These are phyloP conservation scores for Vitis amurensis DNA, from an alignment of 164 flowering plant species.

Conservation along the genomic window DNA sequence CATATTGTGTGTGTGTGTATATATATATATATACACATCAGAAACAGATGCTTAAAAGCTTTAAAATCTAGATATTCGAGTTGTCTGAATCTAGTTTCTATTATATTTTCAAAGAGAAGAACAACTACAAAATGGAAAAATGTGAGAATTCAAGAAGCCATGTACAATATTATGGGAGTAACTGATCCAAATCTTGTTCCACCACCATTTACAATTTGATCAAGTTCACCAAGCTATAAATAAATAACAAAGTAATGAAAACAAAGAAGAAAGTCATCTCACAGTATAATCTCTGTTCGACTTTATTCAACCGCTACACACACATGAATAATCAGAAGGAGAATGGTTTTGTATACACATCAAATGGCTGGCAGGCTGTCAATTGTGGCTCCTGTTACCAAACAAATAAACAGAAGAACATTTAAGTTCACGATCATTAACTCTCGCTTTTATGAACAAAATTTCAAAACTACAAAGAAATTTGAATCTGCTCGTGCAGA, in stretches of 20 bases:
- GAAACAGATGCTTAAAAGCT: too few relatives aligned
- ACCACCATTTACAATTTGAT: neutral
- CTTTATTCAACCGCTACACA: neutral
- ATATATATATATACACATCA: too few relatives aligned
- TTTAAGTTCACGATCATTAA: too few relatives aligned
- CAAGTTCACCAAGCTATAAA: neutral
- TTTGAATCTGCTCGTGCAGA: too few relatives aligned
- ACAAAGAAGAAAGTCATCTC: too few relatives aligned
- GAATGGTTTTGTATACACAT: slow-evolving; percentile 78
- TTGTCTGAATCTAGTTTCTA: too few relatives aligned
- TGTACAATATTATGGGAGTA: neutral
- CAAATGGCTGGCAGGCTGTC: slow-evolving; percentile 62
- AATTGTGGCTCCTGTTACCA: slow-evolving; percentile 73
- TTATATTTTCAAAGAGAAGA: neutral
- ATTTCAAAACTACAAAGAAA: too few relatives aligned
- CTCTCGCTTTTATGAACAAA: too few relatives aligned
- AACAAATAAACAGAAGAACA: neutral
- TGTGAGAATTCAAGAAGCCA: neutral
- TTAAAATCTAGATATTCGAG: too few relatives aligned
- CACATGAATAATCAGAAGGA: slow-evolving; percentile 35
- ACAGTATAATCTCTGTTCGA: too few relatives aligned
- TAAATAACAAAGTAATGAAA: too few relatives aligned
- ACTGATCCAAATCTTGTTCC: neutral
- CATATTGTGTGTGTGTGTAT: too few relatives aligned
- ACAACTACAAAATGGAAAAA: neutral